Base-by-base conservation (phyloP, 2,329 filamentous ascomycete genomes). In the Trichophyton mentagrophytes region DNA sequence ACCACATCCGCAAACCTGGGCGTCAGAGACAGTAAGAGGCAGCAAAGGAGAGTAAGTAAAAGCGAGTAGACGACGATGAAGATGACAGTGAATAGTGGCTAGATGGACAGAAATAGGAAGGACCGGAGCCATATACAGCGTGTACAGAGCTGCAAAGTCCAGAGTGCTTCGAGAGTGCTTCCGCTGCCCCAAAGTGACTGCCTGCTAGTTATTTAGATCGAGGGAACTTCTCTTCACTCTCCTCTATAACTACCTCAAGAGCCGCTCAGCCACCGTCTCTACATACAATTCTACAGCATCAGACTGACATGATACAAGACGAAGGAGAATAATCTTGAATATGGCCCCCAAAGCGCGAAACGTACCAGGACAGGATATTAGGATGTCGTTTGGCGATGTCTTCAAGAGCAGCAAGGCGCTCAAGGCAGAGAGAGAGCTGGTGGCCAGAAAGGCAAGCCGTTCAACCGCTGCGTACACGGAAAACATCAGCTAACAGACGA, bases 321-420 rank as follows among this genome's bases (percentile, higher is more conserved):
- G 13, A 55, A 30, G 22, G 20, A 59, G 30, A 15, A 59, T 6
- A 59, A 4, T n/a, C 44, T 44, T 17, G 40, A 44, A n/a, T 9
- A 49, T 55, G 51, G 5, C 51, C 17, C 27, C 51, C 8, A 36
- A 36, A n/a, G n/a, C n/a, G 13, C 27, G 27, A 3, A 36, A 33
- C 30, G 51, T 55, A n/a, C 51, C 51, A 2, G 51, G 51, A 33
- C 51, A 55, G 51, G 46, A 59, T 13, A 42, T 64, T 22, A 66
- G 61, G 44, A 13, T 67, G 25, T 65, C 65, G 11, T 62, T 67
- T 40, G 61, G 61, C 38, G 65, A 67, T 62, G 57, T 67, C 58
- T 65, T 67, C 61, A 67, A 67, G 58, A 67, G 64, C 62, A 44
- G 62, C 59, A 64, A 61, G 59, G 63, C 61, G 5, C 58, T 67